Conservation (phyloP, 176 grass and related monocot genomes). For the Lolium rigidum region DNA sequence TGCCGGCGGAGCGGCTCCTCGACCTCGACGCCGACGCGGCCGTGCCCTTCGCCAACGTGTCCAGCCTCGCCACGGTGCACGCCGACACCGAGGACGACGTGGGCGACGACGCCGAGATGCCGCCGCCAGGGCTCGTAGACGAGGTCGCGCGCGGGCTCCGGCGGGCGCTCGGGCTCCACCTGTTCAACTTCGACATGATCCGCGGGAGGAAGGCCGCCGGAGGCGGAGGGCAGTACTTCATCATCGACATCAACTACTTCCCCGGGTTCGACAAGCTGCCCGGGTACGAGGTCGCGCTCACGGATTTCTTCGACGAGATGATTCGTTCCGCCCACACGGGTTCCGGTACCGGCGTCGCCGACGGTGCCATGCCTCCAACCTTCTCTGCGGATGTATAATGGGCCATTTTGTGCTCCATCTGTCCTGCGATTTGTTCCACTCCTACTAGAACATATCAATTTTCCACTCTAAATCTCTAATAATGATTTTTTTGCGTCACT, state of each 20-base stretch:
- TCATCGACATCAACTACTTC: conserved; percentile 87
- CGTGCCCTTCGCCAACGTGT: conserved; percentile 73
- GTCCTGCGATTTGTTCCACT: too few relatives aligned
- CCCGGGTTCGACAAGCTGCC: conserved; percentile 80
- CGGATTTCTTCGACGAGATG: conserved; percentile 61
- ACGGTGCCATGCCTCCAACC: too few relatives aligned
- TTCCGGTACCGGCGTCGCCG: neutral
- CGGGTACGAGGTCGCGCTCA: conserved; percentile 54
- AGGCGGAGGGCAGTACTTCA: conserved; percentile 36
- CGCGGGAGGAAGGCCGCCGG: conserved; percentile 40
- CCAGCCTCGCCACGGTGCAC: conserved; percentile 9
- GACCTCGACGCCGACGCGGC: conserved; percentile 32
- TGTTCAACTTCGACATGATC: conserved; percentile 88
- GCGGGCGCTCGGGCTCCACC: conserved; percentile 56
- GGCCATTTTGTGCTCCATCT: too few relatives aligned
- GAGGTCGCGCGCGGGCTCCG: conserved; percentile 62
- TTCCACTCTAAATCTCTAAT: too few relatives aligned
- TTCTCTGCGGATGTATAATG: too few relatives aligned
- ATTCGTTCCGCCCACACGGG: neutral
- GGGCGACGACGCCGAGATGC: conserved; percentile 16
- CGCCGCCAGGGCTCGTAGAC: conserved; percentile 44
- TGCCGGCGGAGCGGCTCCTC: conserved; percentile 48
- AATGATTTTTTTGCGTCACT: too few relatives aligned
- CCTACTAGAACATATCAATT: too few relatives aligned
- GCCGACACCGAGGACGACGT: too few relatives aligned